Evolutionary conservation across 1,284 basidiomycete species (phyloP).

Genomic region (Ustilago vetiveriae): DNA sequence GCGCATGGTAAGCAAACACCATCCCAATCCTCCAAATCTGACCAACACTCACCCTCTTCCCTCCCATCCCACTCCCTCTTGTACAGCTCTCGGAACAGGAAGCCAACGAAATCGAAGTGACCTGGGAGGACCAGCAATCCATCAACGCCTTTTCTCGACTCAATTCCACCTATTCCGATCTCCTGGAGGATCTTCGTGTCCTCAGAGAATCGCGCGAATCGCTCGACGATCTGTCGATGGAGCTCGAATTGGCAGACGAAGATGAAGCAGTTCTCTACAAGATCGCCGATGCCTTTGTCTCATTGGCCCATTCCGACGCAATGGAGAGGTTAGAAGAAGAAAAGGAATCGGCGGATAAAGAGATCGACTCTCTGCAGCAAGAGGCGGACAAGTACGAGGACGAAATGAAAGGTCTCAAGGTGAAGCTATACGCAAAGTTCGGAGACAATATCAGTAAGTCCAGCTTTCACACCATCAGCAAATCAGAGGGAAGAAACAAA

Average conservation of each 20-base stretch:
- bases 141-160: conserved; percentile 94
- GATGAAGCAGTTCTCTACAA: conserved; percentile 75
- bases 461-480: background rate
- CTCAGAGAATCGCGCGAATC: conserved; percentile 91
- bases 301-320: conserved; percentile 78
- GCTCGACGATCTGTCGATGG: conserved; percentile 84
- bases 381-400: conserved; percentile 79
- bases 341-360: conserved; percentile 73
- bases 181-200: conserved; percentile 77
- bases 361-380: conserved; percentile 73
- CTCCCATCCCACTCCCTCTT: background rate
- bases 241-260: conserved; percentile 74
- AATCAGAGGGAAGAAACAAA: background rate
- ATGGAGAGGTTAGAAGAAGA: conserved; percentile 80
- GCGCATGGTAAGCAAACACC: conserved; percentile 34
- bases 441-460: conserved; percentile 81
- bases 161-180: conserved; percentile 78
- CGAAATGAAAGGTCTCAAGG: conserved; percentile 89
- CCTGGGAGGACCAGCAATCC: conserved; percentile 93
- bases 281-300: conserved; percentile 88
- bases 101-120: conserved; percentile 80
- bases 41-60: background rate
- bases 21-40: background rate
- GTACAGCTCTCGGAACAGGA: conserved; percentile 47
- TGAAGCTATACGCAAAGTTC: conserved; percentile 88